These are phyloP conservation scores for Fusarium odoratissimum DNA, from an alignment of 2,329 filamentous ascomycete genomes.

Conservation along the genomic window DNA sequence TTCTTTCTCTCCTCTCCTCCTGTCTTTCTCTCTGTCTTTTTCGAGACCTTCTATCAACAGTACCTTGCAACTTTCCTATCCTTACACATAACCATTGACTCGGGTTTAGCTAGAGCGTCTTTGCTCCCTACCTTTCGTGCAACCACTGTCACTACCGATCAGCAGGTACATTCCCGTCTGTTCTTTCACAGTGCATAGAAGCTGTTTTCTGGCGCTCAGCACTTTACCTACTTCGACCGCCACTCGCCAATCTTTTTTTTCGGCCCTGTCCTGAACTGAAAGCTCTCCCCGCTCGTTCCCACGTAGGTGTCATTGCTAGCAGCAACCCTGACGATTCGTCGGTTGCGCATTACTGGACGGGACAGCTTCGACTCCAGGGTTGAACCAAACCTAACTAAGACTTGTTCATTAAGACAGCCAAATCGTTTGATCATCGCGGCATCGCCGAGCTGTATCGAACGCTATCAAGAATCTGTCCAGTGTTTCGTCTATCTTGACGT, in stretches of 20 bases:
- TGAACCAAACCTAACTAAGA: constrained; percentile 19
- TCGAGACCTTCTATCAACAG: neutral
- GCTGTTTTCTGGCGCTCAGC: constrained; percentile 21
- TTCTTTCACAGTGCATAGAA: constrained; percentile 31
- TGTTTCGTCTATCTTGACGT: constrained; percentile 25
- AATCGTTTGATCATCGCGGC: constrained; percentile 16
- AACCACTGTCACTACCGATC: constrained; percentile 15
- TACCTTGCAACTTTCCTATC: constrained; percentile 11
- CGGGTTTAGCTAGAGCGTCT: constrained; percentile 18
- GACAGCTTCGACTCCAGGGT: constrained; percentile 13
- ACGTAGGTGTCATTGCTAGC: constrained; percentile 18
- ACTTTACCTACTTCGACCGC: constrained; percentile 26
- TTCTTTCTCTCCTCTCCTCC: neutral
- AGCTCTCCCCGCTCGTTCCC: constrained; percentile 39
- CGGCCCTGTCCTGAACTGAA: constrained; percentile 6
- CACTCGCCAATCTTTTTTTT: constrained; percentile 37
- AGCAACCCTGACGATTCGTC: constrained; percentile 17
- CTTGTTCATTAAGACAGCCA: constrained; percentile 21
- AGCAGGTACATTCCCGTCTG: constrained; percentile 16
- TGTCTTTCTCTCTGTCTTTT: neutral
- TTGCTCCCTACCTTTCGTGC: constrained; percentile 2
- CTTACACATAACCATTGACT: constrained; percentile 6
- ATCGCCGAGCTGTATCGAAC: constrained; percentile 26
- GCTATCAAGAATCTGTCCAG: neutral
- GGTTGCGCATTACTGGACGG: constrained; percentile 2